Base-by-base conservation (phyloP, 2,329 filamentous ascomycete species). In the Aspergillus eucalypticola region DNA sequence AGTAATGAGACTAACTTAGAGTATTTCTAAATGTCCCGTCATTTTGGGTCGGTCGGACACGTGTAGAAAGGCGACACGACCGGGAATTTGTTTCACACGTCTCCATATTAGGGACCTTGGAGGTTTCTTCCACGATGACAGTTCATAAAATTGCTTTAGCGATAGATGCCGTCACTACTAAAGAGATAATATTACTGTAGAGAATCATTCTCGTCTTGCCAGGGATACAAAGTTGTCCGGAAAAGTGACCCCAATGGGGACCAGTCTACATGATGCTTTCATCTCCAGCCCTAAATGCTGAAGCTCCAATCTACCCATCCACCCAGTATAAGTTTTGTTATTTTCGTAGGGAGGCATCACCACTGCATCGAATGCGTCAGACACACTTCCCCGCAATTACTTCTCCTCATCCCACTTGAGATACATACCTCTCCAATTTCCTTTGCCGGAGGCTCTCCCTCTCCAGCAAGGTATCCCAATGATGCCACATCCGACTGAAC, bases 81-180 rank as follows among this genome's bases (percentile, higher is more conserved):
- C 19, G 21, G 19, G 21, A 0, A 0, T 10, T 11, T 8, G 0
- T 10, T 19, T n/a, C 0, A 17, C 10, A n/a, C 5, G n/a, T 42
- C 7, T 46, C 42, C 5, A 25, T n/a, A 46, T 25, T 4, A 25
- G 42, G 42, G 42, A 46, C 42, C 19, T 23, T 46, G 42, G 42
- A 46, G 21, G 19, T 25, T 46, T 21, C 42, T n/a, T 25, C 0
- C 1, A 1, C 21, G n/a, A 11, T 15, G 1, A 0, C 17, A 1
- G n/a, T 7, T 2, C 3, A 1, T 27, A 27, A 27, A 1, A 0
- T 27, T 27, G 25, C 0, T 3, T 27, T 27, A 27, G 7, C 7
- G 25, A 27, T 3, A 27, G 2, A 27, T 27, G 25, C 7, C 25
- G 3, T 27, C 7, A 3, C 0, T 27, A 27, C 25, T 3, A 1